Conservation (phyloP, 805 yeast genomes). For the Candida ovalis region DNA sequence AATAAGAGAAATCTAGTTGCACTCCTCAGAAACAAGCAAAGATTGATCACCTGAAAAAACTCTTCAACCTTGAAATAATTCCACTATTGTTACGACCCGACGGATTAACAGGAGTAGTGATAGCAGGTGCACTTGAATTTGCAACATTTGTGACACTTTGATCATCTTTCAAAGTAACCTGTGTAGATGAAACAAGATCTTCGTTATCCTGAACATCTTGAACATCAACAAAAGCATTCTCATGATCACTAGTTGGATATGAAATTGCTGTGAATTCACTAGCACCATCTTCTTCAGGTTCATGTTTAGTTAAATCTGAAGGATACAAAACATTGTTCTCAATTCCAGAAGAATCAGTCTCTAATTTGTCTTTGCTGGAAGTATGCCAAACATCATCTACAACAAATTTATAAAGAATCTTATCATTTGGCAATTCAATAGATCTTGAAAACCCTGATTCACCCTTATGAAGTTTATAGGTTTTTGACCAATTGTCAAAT, state of each 20-base stretch:
- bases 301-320: slow-evolving; percentile 23
- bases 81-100: slow-evolving; percentile 6
- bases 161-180: slow-evolving; percentile 1
- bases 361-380: slow-evolving; percentile 35
- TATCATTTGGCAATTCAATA: slow-evolving; percentile 36
- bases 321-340: slow-evolving; percentile 48
- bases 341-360: slow-evolving; percentile 41
- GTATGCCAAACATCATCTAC: slow-evolving; percentile 57
- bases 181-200: slow-evolving; percentile 1
- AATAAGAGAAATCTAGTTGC: neutral
- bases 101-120: neutral
- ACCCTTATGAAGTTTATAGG: slow-evolving; percentile 39
- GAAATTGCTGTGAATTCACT: slow-evolving; percentile 32
- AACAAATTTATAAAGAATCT: slow-evolving; percentile 50
- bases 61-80: slow-evolving; percentile 21
- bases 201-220: slow-evolving; percentile 5
- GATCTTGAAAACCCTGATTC: slow-evolving; percentile 39
- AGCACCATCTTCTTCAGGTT: slow-evolving; percentile 20
- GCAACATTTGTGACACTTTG: slow-evolving; percentile 1
- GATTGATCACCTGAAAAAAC: slow-evolving; percentile 16
- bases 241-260: slow-evolving; percentile 20
- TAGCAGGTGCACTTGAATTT: neutral
- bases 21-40: neutral
- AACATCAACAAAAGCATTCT: slow-evolving; percentile 9
- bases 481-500: slow-evolving; percentile 53